These are phyloP conservation scores for Aspergillus felis DNA, from an alignment of 2,329 filamentous ascomycete genomes.

Conservation along the genomic window DNA sequence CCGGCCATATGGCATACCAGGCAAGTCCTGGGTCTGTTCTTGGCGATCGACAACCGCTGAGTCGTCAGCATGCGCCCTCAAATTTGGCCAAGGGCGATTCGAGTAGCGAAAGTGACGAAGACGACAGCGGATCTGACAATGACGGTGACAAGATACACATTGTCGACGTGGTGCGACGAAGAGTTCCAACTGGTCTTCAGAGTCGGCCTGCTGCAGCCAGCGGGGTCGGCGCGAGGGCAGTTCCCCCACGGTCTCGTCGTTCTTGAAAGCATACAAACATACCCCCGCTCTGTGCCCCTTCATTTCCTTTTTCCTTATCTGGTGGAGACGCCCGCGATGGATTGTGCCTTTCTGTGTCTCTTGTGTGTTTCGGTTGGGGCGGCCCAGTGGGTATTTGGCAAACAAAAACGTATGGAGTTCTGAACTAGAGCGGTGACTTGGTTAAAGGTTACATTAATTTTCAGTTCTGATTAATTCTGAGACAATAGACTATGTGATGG, in stretches of 20 bases:
- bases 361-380: conserved; percentile 4
- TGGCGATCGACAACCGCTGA: conserved; percentile 15
- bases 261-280: conserved; percentile 4
- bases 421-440: neutral
- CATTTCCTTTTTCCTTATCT: conserved; percentile 3
- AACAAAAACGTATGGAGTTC: conserved; percentile 9
- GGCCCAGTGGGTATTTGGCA: conserved; percentile 2
- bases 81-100: conserved; percentile 17
- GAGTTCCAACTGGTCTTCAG: conserved; percentile 17
- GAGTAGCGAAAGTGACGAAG: conserved; percentile 13
- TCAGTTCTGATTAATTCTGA: neutral
- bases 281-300: conserved; percentile 8
- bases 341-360: conserved; percentile 5
- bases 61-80: conserved; percentile 13
- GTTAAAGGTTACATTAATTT: neutral
- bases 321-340: neutral
- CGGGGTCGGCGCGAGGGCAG: conserved; percentile 7
- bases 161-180: conserved; percentile 27
- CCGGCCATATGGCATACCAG: conserved; percentile 19
- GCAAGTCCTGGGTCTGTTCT: conserved; percentile 18
- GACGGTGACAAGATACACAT: conserved; percentile 32
- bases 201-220: conserved; percentile 13
- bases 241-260: conserved; percentile 24
- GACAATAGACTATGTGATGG: neutral
- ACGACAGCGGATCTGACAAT: conserved; percentile 17